Evolutionary conservation across 1,139 yeast genomes (phyloP).

Genomic region (Scheffersomyces titani): DNA sequence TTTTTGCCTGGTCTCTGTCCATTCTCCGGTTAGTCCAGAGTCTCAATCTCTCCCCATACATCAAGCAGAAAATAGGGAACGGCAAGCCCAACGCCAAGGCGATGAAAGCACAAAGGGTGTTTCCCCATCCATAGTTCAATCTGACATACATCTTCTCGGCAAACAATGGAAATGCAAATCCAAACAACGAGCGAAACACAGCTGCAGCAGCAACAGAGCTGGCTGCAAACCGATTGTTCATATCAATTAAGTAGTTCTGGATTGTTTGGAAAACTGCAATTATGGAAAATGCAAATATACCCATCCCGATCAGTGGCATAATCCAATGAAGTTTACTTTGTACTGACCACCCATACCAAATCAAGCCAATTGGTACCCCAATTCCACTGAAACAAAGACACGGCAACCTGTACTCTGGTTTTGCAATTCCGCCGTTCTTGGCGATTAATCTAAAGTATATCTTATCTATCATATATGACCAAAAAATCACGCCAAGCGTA

Average conservation of each 20-base stretch:
- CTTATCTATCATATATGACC: conserved; percentile 44
- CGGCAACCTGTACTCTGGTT: conserved; percentile 58
- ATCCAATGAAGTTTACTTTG: conserved; percentile 52
- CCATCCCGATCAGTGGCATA: conserved; percentile 58
- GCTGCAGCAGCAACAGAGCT: conserved; percentile 64
- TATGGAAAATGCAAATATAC: conserved; percentile 56
- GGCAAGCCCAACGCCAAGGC: conserved; percentile 61
- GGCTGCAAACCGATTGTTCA: conserved; percentile 66
- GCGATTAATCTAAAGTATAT: conserved; percentile 34
- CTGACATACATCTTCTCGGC: conserved; percentile 44
- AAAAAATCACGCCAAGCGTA: conserved; percentile 42
- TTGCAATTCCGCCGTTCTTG: conserved; percentile 51
- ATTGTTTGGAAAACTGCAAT: conserved; percentile 61
- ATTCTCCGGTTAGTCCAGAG: conserved; percentile 54
- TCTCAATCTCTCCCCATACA: conserved; percentile 58
- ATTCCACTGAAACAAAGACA: conserved; percentile 46
- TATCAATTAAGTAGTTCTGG: conserved; percentile 62
- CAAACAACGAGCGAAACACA: conserved; percentile 58
- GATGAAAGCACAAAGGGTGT: conserved; percentile 58
- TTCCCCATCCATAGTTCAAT: conserved; percentile 67
- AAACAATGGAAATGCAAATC: conserved; percentile 56
- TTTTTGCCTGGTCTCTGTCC: conserved; percentile 39
- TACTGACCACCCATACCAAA: conserved; percentile 70
- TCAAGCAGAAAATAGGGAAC: conserved; percentile 58
- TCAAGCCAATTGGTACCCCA: conserved; percentile 51